Conservation (phyloP, 2,329 filamentous ascomycete species). For the Colletotrichum tabaci region DNA sequence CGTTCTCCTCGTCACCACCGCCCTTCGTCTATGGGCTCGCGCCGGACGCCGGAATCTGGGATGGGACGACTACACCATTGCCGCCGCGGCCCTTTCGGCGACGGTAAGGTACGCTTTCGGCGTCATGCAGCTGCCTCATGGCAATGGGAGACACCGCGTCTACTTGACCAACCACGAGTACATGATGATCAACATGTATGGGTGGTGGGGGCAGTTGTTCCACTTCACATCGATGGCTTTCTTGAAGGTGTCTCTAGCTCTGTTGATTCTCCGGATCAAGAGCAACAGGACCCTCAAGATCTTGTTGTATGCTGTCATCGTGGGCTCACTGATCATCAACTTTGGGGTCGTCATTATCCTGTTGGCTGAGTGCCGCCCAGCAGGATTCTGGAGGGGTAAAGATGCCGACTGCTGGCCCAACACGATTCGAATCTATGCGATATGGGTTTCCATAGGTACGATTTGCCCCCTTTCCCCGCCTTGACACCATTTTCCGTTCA, state of each 20-base stretch:
- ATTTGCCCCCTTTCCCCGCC: too few species aligned
- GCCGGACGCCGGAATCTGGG: conserved; percentile 47
- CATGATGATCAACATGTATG: conserved; percentile 53
- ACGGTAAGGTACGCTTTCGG: conserved; percentile 51
- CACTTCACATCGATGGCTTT: conserved; percentile 57
- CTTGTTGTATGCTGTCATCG: conserved; percentile 50
- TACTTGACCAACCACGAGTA: conserved; percentile 52
- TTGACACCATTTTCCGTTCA: background rate
- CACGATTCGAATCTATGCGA: conserved; percentile 50
- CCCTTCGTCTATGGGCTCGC: conserved; percentile 51
- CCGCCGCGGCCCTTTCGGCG: conserved; percentile 47
- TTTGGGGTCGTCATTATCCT: conserved; percentile 50
- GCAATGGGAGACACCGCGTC: conserved; percentile 56
- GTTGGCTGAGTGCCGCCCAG: conserved; percentile 50
- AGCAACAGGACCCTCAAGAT: conserved; percentile 49
- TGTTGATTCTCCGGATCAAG: conserved; percentile 58
- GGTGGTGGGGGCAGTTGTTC: conserved; percentile 57
- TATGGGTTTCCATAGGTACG: conserved; percentile 50
- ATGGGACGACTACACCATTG: conserved; percentile 57
- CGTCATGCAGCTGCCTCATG: conserved; percentile 50
- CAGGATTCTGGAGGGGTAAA: conserved; percentile 49
- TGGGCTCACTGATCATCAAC: conserved; percentile 50
- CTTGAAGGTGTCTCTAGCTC: conserved; percentile 58
- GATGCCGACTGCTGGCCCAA: conserved; percentile 49
- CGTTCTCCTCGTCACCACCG: conserved; percentile 50